Percentiles rank a stretch among this genome's conserved stretches.
Conservation (phyloP, 2,329 filamentous ascomycete species). For the Ophiostoma himal-ulmi region DNA sequence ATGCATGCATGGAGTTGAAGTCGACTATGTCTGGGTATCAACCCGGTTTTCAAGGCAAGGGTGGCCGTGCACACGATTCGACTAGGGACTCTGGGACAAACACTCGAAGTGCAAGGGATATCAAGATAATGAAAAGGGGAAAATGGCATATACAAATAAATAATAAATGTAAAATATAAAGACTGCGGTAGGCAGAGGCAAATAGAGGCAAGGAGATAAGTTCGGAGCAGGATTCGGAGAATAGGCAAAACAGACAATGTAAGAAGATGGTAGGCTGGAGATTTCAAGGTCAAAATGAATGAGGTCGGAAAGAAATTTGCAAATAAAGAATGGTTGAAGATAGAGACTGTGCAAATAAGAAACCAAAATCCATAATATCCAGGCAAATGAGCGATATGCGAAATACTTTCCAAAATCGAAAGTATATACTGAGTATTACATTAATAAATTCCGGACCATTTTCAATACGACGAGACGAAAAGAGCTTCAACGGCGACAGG, state of each 20-base stretch:
- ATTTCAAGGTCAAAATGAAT: not conserved
- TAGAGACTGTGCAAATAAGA: not conserved
- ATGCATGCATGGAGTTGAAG: constrained; percentile 11
- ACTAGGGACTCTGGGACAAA: constrained; percentile 20
- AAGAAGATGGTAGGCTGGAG: not conserved
- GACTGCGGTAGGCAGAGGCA: not conserved
- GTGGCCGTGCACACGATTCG: constrained; percentile 24
- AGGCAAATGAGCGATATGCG: not conserved
- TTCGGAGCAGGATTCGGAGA: not conserved
- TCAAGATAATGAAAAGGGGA: not conserved
- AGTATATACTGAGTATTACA: too few species aligned
- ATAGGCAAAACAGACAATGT: constrained; percentile 11
- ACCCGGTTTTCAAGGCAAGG: constrained; percentile 21
- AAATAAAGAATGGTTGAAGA: not conserved
- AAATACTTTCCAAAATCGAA: not conserved
- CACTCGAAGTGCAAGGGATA: constrained; percentile 16
- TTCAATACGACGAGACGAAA: not conserved
- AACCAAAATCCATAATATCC: not conserved
- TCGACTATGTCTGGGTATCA: constrained; percentile 18
- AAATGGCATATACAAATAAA: not conserved
- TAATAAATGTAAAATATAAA: not conserved
- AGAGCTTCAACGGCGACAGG: constrained; percentile 8
- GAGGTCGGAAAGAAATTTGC: not conserved
- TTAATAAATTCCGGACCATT: too few species aligned
- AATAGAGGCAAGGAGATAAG: not conserved